These are phyloP conservation scores for Yamadazyma ubonensis DNA, from an alignment of 805 yeast genomes.

Conservation along the genomic window DNA sequence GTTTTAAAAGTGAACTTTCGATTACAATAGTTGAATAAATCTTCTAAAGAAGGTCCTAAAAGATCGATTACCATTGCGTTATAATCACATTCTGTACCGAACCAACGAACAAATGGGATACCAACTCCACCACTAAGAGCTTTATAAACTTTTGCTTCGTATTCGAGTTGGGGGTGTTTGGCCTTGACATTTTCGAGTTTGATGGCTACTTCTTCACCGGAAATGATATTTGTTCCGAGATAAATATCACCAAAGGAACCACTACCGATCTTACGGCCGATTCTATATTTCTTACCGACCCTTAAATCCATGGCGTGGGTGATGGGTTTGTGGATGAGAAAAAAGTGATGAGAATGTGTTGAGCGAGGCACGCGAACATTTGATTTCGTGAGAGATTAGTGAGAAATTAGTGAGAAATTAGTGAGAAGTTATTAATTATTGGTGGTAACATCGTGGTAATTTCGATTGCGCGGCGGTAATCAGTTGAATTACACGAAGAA, in stretches of 20 bases:
- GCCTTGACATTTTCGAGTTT: constrained; percentile 87
- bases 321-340: constrained; percentile 3
- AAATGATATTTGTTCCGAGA: constrained; percentile 85
- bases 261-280: constrained; percentile 93
- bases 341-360: background rate
- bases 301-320: constrained; percentile 27
- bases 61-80: constrained; percentile 96
- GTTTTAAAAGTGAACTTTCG: constrained; percentile 92
- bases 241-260: constrained; percentile 98
- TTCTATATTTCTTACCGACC: constrained; percentile 87
- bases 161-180: constrained; percentile 94
- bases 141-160: constrained; percentile 94
- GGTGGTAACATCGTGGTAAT: no score
- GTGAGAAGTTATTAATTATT: no score
- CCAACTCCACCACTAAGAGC: constrained; percentile 96
- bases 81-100: constrained; percentile 93
- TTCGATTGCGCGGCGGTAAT: no score
- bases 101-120: constrained; percentile 93
- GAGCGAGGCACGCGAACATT: background rate
- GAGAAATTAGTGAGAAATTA: no score
- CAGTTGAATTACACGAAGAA: no score
- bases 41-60: constrained; percentile 93
- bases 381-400: no score
- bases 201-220: constrained; percentile 98
- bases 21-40: constrained; percentile 92